phyloP scores from a whole-genome alignment of 139 green algal genomes.

The Micractinium conductrix region DNA sequence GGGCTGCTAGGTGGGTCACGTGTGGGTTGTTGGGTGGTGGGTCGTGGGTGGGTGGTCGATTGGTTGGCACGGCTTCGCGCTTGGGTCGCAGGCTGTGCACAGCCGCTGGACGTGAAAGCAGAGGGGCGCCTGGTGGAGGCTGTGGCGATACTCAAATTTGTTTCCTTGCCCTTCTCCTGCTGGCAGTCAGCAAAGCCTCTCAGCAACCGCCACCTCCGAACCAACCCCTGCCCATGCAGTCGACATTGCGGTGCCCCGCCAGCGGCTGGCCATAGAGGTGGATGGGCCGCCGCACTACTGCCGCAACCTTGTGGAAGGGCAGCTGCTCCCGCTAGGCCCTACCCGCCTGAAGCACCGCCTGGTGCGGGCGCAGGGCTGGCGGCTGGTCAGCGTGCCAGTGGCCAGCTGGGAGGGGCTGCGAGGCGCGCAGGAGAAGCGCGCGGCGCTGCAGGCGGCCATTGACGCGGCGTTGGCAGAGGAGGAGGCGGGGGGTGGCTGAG shows the following conservation, averaged over 20 bases:
- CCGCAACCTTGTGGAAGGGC: slow-evolving; percentile 37
- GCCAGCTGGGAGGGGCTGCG: slow-evolving; percentile 14
- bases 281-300: slow-evolving; percentile 41
- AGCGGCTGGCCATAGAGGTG: slow-evolving; percentile 35
- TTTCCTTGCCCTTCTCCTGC: too few relatives aligned
- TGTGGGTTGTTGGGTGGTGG: too few relatives aligned
- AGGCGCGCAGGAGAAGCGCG: slow-evolving; percentile 4
- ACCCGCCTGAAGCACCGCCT: slow-evolving; percentile 32
- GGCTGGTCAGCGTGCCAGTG: not conserved
- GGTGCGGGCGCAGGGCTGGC: slow-evolving; percentile 31
- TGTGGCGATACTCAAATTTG: too few relatives aligned
- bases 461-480: not conserved
- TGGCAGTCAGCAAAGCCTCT: too few relatives aligned
- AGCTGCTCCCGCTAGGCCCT: not conserved
- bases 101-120: too few relatives aligned
- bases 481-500: too few relatives aligned
- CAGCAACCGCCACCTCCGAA: too few relatives aligned
- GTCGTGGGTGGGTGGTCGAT: not conserved
- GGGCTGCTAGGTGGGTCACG: too few relatives aligned
- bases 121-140: too few relatives aligned
- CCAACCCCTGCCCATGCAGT: not conserved
- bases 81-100: too few relatives aligned
- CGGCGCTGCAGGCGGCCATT: not conserved
- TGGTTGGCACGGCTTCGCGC: too few relatives aligned
- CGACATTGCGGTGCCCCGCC: slow-evolving; percentile 1